A percentile compares a stretch with the other conserved stretches of the same genome.
Evolutionary conservation across 345 rosid species (phyloP).

Genomic region (Lenwebbia sp.): DNA sequence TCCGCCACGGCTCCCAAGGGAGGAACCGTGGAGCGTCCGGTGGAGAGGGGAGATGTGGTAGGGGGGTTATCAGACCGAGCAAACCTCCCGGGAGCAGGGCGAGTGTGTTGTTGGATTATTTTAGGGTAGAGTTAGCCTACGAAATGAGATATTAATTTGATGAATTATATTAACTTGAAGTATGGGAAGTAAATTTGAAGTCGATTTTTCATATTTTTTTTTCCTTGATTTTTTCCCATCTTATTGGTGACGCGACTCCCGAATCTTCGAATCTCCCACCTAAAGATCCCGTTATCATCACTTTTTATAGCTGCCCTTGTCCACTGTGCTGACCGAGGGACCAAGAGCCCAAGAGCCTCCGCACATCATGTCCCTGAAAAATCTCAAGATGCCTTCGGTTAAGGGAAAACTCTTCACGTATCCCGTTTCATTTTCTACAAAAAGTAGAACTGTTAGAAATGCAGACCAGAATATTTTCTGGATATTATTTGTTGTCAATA

Average conservation of each 20-base stretch:
- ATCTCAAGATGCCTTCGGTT: background rate
- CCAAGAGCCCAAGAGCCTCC: background rate
- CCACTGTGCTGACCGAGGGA: background rate
- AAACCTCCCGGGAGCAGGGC: background rate
- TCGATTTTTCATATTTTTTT: background rate
- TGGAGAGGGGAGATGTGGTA: background rate
- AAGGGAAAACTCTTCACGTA: background rate
- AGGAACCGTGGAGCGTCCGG: too few relatives aligned
- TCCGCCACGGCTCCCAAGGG: background rate
- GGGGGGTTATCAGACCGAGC: background rate
- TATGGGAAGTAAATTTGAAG: background rate
- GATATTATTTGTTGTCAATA: background rate
- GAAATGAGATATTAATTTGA: background rate
- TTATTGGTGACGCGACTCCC: background rate
- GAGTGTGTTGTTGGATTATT: background rate
- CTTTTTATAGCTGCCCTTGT: background rate
- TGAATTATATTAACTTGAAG: background rate
- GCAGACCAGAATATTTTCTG: background rate
- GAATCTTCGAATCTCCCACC: background rate
- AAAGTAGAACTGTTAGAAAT: background rate
- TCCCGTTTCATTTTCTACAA: background rate
- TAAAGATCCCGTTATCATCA: background rate
- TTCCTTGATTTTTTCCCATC: background rate
- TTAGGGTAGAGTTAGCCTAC: background rate
- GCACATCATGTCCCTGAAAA: background rate